A percentile compares a stretch with the other conserved stretches of the same genome.
phyloP scores from a whole-genome alignment of 306 rosid species.

The Rubus idaeus region DNA sequence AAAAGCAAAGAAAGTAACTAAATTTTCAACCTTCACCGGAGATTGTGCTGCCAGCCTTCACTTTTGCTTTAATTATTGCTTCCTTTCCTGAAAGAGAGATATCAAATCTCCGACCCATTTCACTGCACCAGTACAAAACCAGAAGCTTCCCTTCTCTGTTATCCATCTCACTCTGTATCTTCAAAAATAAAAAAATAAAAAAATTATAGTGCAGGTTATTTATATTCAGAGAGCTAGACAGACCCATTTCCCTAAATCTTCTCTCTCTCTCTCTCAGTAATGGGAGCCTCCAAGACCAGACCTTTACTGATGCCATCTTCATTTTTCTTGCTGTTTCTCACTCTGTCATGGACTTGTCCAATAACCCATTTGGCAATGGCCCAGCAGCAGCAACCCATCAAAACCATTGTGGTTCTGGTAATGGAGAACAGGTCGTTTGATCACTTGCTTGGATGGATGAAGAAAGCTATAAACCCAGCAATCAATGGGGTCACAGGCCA shows the following conservation, averaged over 20 bases:
- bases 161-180: neutral
- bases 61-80: neutral
- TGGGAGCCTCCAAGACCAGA: constrained; percentile 28
- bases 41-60: neutral
- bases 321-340: constrained; percentile 46
- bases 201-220: neutral
- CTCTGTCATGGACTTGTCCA: constrained; percentile 39
- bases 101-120: neutral
- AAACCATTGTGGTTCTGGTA: constrained; percentile 81
- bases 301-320: constrained; percentile 10
- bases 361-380: constrained; percentile 30
- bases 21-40: neutral
- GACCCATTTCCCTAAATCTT: constrained; percentile 25
- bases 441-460: constrained; percentile 98
- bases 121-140: neutral
- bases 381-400: constrained; percentile 68
- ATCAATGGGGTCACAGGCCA: constrained; percentile 89
- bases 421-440: constrained; percentile 98
- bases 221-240: neutral
- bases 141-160: constrained; percentile 1
- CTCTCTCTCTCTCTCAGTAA: neutral
- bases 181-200: too few relatives aligned
- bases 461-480: constrained; percentile 58
- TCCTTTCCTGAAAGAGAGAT: neutral
- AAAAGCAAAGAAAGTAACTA: neutral